Base-by-base conservation (phyloP, 2,329 filamentous ascomycete genomes). In the Pleomassaria siparia region DNA sequence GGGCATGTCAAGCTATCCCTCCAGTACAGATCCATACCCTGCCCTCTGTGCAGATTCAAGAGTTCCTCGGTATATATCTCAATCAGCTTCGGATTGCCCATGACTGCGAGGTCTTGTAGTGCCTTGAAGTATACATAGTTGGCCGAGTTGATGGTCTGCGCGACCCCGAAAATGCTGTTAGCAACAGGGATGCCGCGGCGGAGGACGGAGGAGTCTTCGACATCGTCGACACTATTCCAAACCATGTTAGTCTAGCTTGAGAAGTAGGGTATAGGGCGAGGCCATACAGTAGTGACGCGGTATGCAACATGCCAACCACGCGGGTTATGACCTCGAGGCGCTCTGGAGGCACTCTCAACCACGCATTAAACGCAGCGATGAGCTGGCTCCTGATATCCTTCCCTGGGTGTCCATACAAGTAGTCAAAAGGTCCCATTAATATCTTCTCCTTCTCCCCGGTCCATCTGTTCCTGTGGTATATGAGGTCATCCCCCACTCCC, bases 21-120 rank as follows among this genome's bases (percentile, higher is more conserved):
- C 90, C 91, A 95, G 75, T 88, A 94, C 29, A 95, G 80, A 60
- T 95, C 91, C 87, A 95, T 91, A 55, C 90, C 89, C 72, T 95
- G 90, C 16, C 90, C 90, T 24, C 89, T 79, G 71, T 95, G 89
- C 41, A 95, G 81, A 67, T 94, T 91, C 53, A 91, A 73, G 25
- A 95, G 79, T 74, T 95, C 90, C 53, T 94, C 88, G 13, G 86
- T 86, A 63, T 88, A 95, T 45, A 91, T 86, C 51, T 77, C 74
- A 49, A 92, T 80, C 20, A 83, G 81, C 29, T 78, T 76, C 4
- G 84, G 82, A 65, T 89, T 90, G 51, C 79, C 76, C 46, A 95
- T 81, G 58, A 81, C 83, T 55, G 85, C 79, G 9, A 95, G 75
- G 70, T 92, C 88, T 57, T 87, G 82, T 40, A 94, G 78, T 0